Conservation (phyloP, 176 grass and related monocot species). For the Luzula sylvatica region DNA sequence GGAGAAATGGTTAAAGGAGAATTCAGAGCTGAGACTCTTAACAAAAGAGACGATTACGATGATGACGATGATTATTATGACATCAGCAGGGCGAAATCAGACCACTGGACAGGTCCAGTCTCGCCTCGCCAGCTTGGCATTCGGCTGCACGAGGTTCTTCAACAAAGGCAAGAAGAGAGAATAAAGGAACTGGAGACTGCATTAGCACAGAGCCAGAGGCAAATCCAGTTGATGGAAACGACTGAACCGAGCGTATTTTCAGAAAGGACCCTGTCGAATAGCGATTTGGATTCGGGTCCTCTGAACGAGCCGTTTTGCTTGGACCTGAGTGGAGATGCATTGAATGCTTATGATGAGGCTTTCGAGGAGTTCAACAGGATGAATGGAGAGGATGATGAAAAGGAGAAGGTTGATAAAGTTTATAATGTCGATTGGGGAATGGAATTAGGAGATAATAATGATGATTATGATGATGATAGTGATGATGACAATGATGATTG, state of each 20-base stretch:
- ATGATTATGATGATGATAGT: slow-evolving; percentile 12
- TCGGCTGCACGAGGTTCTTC: slow-evolving; percentile 76
- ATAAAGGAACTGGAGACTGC: slow-evolving; percentile 73
- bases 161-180: slow-evolving; percentile 50
- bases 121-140: slow-evolving; percentile 71
- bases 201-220: slow-evolving; percentile 51
- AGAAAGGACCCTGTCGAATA: slow-evolving; percentile 53
- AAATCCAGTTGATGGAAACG: slow-evolving; percentile 33
- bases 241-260: slow-evolving; percentile 32
- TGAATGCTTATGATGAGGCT: slow-evolving; percentile 77
- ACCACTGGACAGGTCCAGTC: slow-evolving; percentile 27
- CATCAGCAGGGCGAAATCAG: slow-evolving; percentile 45
- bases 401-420: slow-evolving; percentile 18
- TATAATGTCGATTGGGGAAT: slow-evolving; percentile 18
- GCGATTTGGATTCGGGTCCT: slow-evolving; percentile 54
- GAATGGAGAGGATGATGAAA: slow-evolving; percentile 19
- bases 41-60: slow-evolving; percentile 11
- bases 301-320: slow-evolving; percentile 54
- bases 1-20: slow-evolving; percentile 61
- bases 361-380: slow-evolving; percentile 70
- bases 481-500: slow-evolving; percentile 26
- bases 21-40: slow-evolving; percentile 46
- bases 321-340: slow-evolving; percentile 65
- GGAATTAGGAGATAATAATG: slow-evolving; percentile 9
- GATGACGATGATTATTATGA: slow-evolving; percentile 31